phyloP scores from a whole-genome alignment of 257 asterid species.

The Scutellaria galericulata region DNA sequence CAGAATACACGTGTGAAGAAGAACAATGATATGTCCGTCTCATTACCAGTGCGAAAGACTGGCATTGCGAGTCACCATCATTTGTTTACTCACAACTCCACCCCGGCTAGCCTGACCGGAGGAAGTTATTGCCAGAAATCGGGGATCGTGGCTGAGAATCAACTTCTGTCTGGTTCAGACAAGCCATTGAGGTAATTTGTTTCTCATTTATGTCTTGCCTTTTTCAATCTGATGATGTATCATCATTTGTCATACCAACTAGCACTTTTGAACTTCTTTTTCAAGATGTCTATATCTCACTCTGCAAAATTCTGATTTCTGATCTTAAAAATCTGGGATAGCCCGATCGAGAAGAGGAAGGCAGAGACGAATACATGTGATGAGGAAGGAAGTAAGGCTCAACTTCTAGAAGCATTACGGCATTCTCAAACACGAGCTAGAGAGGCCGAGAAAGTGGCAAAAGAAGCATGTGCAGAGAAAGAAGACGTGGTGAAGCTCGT shows the following conservation, averaged over 20 bases:
- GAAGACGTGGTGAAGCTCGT: constrained; percentile 76
- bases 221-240: not conserved
- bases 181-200: constrained; percentile 47
- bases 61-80: constrained; percentile 16
- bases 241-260: not conserved
- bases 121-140: constrained; percentile 37
- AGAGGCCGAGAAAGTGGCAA: constrained; percentile 84
- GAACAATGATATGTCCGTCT: constrained; percentile 30
- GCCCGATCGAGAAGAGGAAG: constrained; percentile 30
- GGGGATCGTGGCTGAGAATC: constrained; percentile 36
- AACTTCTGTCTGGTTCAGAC: constrained; percentile 31
- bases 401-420: constrained; percentile 74
- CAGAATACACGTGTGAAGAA: constrained; percentile 29
- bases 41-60: constrained; percentile 34
- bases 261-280: not conserved
- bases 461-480: constrained; percentile 70
- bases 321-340: constrained; percentile 38
- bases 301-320: constrained; percentile 4
- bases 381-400: constrained; percentile 53
- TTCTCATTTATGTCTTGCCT: not conserved
- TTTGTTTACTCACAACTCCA: constrained; percentile 26
- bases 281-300: not conserved
- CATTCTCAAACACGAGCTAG: constrained; percentile 99
- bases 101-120: constrained; percentile 29
- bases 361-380: constrained; percentile 29